Base-by-base conservation (phyloP, 83 land plant genomes). In the Thuja plicata region DNA sequence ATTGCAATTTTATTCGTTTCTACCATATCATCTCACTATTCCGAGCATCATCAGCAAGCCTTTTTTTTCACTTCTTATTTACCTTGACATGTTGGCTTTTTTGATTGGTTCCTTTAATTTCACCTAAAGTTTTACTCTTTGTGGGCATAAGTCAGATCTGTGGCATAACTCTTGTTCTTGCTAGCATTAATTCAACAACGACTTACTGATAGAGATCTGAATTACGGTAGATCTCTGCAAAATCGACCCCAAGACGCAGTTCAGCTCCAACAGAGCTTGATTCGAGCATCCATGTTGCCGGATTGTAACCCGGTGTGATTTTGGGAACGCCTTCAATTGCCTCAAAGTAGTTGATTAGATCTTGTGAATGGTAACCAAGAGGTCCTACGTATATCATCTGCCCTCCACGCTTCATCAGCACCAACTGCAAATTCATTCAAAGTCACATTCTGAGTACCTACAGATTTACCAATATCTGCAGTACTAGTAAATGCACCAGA, bases 371-470 rank as follows among this genome's bases (percentile, higher is more conserved):
- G 19, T 37, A 76, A 3, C 94, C 94, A 30, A 92, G 76, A 45
- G 93, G 89, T 9, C 94, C 94, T 21, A 88, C 91, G 34, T 92
- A 92, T 84, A 92, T 91, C 57, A 92, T 89, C 66, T 91, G 89
- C 35, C 94, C 94, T 21, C 94, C 93, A 55, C 90, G 87, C 70
- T 92, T 93, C 93, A 93, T 91, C 15, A 93, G 79, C 32, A 93
- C 86, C 15, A 93, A 90, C 93, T 92, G 89, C 17, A 87, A 21
- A 60, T 81, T n/a, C 84, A 43, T 66, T 66, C 73, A 66, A 24
- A 66, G n/a, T 24, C 73, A 66, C 73, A 66, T 7, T 62, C 30
- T 66, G 8, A 27, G 73, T 5, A 60, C 70, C 73, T 24, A 62
- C 71, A 62, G 71, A 62, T 62, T 30, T 27, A 66, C 30, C 73